Evolutionary conservation across 106 monocot species (phyloP), one percentile per base, ranked within the genome.

Genomic region (Acanthochlamys bracteata): DNA sequence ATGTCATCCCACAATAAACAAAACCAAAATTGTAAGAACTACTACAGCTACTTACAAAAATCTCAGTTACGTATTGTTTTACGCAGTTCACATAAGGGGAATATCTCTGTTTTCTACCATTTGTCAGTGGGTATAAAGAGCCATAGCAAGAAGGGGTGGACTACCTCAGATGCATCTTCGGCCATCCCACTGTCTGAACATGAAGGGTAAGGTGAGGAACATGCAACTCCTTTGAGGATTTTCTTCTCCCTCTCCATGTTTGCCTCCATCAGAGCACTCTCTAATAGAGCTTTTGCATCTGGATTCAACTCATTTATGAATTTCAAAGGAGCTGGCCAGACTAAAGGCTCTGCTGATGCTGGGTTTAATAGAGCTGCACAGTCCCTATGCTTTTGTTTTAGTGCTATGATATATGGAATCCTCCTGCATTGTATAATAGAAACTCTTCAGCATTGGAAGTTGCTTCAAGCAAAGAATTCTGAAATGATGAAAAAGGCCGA

Each of bases 241-340:
- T 68, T 68, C 57, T 58, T 68, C 42, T 68, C 68, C 56, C 57
- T 56, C 40, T 42, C 42, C 57, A 55, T 57, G 68, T 68, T 68
- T 24, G 68, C 68, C 10, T 68, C 68, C 57, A 56, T 68, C 7
- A 68, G 43, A 42, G 68, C 68, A 3, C 42, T 20, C 58, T 68
- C 68, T 25, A 68, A 33, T 7, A 68, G 42, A 43, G 42, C 26
- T 57, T 68, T 68, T 14, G 68, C 57, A 57, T 68, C 68, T 43
- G 68, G 58, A 57, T 57, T 58, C 42, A 68, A 57, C 8, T 68
- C 68, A 57, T 23, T 42, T 39, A 68, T 68, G 41, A 68, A 57
- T 41, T 68, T 68, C 57, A 68, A 58, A 2, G 68, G 22, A 42
- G 57, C 19, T 20, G 68, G 68, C 68, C 68, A 68, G 24, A 68